Evolutionary conservation across 768 basidiomycete genomes (phyloP), one percentile per base, ranked within the genome.

Genomic region (Termitomyces sp.): DNA sequence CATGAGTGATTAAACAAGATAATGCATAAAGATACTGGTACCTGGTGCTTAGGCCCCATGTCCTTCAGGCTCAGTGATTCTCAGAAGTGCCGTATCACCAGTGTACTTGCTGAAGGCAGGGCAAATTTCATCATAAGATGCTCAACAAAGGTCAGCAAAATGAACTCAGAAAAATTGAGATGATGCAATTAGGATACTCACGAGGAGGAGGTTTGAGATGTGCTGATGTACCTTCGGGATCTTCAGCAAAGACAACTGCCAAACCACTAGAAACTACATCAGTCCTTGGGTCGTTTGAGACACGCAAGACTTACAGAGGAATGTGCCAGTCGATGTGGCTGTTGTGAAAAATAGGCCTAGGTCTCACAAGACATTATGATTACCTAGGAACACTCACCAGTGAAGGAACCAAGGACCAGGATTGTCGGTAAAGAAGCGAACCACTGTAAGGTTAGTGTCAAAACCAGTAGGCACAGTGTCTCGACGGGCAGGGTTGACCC

Each of bases 231-330:
- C 56, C 56, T 17, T 48, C 34, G 25, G 47, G 47, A 38, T 77
- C 72, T 63, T 74, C 74, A 1, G 76, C 73, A 29, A 72, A 72
- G 8, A 78, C 72, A 38, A 74, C 65, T 6, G 74, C 73, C 10
- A 77, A 65, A 9, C 67, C 68, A 43, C 66, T 69, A 8, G 9
- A 29, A 2, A 36, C 17, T 10, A 4, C 25, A 10, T 42, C 5
- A 45, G 42, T 2, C 20, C 12, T 20, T n/a, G 14, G 17, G 11
- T 20, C 12, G 1, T n/a, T 3, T 32, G 0, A 34, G 42, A 32
- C 7, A 11, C 1, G 8, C 17, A 29, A 12, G 2, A 49, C 56
- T 48, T 38, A 60, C 60, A 60, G 34, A 17, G 48, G 46, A 14
- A 55, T 40, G 29, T 60, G 60, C 60, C 60, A 60, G 25, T 60